Conservation (phyloP, 2,329 filamentous ascomycete genomes). For the Pseudocercospora macadamiae region DNA sequence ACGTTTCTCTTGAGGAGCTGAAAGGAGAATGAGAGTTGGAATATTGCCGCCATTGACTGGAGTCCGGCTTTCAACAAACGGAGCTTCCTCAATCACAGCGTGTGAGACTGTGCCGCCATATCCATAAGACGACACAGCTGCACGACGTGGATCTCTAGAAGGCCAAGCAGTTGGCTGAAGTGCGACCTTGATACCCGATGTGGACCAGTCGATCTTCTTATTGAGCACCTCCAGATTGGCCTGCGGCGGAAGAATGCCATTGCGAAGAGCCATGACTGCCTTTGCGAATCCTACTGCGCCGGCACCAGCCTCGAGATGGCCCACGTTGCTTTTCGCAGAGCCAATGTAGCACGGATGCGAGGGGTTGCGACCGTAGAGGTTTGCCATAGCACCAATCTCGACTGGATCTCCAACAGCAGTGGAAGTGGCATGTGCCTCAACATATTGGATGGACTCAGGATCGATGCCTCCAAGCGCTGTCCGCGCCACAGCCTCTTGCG, state of each 20-base stretch:
- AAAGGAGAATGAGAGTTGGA: background rate
- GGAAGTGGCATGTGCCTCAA: conserved; percentile 23
- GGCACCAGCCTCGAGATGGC: conserved; percentile 38
- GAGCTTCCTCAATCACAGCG: background rate
- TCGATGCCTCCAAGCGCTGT: conserved; percentile 11
- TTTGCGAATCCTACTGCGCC: background rate
- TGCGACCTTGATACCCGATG: background rate
- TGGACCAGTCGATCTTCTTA: background rate
- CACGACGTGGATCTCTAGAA: background rate
- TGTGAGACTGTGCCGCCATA: background rate
- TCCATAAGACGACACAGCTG: background rate
- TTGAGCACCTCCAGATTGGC: background rate
- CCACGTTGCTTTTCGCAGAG: conserved; percentile 40
- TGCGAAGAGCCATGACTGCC: background rate
- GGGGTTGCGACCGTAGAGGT: background rate
- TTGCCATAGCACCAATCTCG: conserved; percentile 8
- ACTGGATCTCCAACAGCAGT: conserved; percentile 20
- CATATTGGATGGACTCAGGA: conserved; percentile 11
- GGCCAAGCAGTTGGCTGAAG: background rate
- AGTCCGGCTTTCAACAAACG: background rate
- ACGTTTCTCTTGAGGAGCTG: background rate
- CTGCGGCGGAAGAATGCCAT: background rate
- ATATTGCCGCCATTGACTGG: background rate
- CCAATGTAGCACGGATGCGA: conserved; percentile 32
- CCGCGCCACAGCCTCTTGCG: conserved; percentile 10